A percentile compares a stretch with the other conserved stretches of the same genome.
phyloP scores from a whole-genome alignment of 257 asterid genomes.

The Solanum rostratum region DNA sequence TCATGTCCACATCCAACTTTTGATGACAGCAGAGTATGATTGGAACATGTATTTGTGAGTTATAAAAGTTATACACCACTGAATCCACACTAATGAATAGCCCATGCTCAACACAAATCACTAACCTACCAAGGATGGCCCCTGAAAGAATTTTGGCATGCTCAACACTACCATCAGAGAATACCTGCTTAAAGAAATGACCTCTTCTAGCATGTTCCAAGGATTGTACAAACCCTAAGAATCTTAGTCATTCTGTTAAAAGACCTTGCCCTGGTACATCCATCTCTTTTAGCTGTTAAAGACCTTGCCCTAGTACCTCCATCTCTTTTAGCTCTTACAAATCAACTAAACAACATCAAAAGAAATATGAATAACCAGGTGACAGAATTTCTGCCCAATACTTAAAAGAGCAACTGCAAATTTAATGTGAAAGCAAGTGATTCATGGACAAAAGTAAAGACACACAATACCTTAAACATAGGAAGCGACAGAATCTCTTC shows the following conservation, averaged over 20 bases:
- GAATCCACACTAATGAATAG: neutral
- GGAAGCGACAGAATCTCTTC: conserved; percentile 91
- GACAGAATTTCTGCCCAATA: neutral
- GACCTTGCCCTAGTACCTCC: neutral
- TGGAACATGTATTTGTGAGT: neutral
- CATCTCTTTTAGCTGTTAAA: neutral
- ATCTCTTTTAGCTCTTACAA: neutral
- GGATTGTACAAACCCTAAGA: neutral
- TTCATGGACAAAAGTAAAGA: neutral
- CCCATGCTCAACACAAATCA: neutral
- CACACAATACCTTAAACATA: conserved; percentile 61
- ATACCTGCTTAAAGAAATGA: neutral
- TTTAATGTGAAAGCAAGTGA: neutral
- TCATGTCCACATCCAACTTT: neutral
- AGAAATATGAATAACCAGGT: neutral
- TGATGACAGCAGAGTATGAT: neutral
- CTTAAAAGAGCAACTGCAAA: neutral
- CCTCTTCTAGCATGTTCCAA: neutral
- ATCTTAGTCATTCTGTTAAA: neutral
- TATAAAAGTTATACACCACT: neutral
- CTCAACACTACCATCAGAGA: neutral
- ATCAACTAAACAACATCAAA: neutral
- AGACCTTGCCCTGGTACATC: neutral
- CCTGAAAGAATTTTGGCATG: neutral
- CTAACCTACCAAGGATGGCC: neutral